phyloP scores from a whole-genome alignment of 1,139 yeast genomes.

The Yamadazyma dushanensis region DNA sequence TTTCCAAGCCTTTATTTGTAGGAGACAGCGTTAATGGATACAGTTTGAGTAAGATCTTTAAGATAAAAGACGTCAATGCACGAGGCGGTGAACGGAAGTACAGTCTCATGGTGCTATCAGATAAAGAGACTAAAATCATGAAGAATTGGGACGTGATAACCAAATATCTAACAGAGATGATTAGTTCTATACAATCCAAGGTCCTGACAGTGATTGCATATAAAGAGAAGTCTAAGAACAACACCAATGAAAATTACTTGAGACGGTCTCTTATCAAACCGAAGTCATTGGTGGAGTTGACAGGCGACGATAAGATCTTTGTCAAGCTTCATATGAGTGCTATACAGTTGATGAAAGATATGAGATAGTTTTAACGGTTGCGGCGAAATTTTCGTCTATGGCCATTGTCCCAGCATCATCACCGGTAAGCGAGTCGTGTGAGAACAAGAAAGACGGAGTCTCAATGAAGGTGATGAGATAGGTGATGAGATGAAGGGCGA shows the following conservation, averaged over 20 bases:
- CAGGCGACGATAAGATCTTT: conserved; percentile 61
- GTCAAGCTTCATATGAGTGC: conserved; percentile 70
- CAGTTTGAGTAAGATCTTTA: conserved; percentile 66
- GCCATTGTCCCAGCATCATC: too few species aligned
- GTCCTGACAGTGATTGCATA: conserved; percentile 27
- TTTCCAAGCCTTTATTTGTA: conserved; percentile 65
- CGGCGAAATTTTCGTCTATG: too few species aligned
- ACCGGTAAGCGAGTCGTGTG: too few species aligned
- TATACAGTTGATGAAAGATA: conserved; percentile 39
- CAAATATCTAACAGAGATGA: conserved; percentile 52
- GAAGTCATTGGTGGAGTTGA: conserved; percentile 56
- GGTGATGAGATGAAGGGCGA: too few species aligned
- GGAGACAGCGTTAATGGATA: conserved; percentile 72
- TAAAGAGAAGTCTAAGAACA: conserved; percentile 28
- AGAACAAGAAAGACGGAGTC: too few species aligned
- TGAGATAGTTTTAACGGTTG: conserved; percentile 1
- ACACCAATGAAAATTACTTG: conserved; percentile 51
- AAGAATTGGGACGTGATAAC: conserved; percentile 59
- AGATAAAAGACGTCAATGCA: conserved; percentile 66
- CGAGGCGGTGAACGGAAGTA: conserved; percentile 80
- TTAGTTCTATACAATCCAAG: conserved; percentile 45
- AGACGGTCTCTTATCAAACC: conserved; percentile 56
- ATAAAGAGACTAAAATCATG: conserved; percentile 53
- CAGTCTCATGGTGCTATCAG: conserved; percentile 62
- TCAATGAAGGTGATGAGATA: too few species aligned